Evolutionary conservation across 257 asterid species (phyloP), one percentile per base, ranked within the genome.

Genomic region (Gardenia jasminoides): DNA sequence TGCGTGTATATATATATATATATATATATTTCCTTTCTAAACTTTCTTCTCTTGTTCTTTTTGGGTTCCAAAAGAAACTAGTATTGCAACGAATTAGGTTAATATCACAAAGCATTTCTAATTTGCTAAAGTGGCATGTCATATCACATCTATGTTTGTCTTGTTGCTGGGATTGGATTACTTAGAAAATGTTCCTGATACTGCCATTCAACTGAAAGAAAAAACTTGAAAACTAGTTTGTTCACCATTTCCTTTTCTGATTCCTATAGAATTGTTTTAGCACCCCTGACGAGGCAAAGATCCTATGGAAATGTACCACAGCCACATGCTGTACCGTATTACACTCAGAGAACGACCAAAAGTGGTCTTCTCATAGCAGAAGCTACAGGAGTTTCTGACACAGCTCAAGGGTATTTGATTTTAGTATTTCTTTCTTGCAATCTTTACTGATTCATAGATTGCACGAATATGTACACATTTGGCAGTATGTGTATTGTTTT

Each of bases 201-300:
- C 9, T 28, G 22, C 30, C 12, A 22, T 58, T 58, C 12, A 10
- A 7, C 4, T 22, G 30, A 24, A 28, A 58, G 4, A 26, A 69
- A 46, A n/a, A 69, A 41, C 22, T 46, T 31, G 46, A 3, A 17
- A 8, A 36, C 30, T 69, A 2, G 6, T 31, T 69, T 1, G 43
- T 69, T 15, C 52, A 43, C 52, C 28, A 36, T 36, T 39, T 41
- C 8, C 8, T 11, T 39, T 10, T 41, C 16, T 52, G 6, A n/a
- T 36, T 52, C 44, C 7, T 44, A 20, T 87, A 91, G 94, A 83
- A 79, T 91, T 80, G 92, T 91, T 58, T 52, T 91, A 88, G 93
- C 96, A 19, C 96, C 96, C 3, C 72, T 92, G 72, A 90, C 96
- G 3, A 88, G 96, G 84, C 89, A 84, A 76, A 85, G 94, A 82